Base-by-base conservation (phyloP, 495 filamentous ascomycete species). In the Penicillium lividum region DNA sequence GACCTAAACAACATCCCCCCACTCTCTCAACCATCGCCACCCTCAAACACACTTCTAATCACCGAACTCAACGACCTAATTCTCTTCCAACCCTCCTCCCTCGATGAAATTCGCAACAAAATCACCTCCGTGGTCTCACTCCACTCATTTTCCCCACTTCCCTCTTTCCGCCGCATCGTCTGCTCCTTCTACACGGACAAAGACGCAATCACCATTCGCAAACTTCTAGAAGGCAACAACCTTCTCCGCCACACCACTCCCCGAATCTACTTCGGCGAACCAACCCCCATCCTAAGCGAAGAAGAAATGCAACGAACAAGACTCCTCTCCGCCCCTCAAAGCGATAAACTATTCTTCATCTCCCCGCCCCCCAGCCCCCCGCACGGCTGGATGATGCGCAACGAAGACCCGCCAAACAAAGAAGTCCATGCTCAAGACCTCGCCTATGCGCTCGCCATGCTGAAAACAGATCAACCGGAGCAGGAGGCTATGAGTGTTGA, bases 291-390 rank as follows among this genome's bases (percentile, higher is more conserved):
- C 28, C 68, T 84, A 5, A 72, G 79, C 34, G 76, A 77, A n/a
- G 80, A 86, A 59, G 84, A 84, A 7, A 40, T 40, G 38, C 38
- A 40, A 15, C 38, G 54, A 69, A 78, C 42, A 70, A 70, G 80
- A 56, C 89, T 93, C 58, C 83, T 98, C 6, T 80, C 88, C 38
- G 86, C 92, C 2, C 94, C 94, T 13, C 90, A 96, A 60, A 77
- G 86, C 44, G 86, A 90, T 63, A 97, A 97, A 77, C 82, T 97
- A 36, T 96, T 97, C 82, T 98, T 98, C 77, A 97, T 98, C 77
- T 90, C 86, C 56, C 94, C 94, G 34, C 94, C 94, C 9, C 95
- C 94, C 1, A 86, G 81, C 57, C 94, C 94, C 50, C 94, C 94
- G 3, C 89, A 91, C 68, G 94, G 93, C 38, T 98, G 94, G 94